A percentile compares a stretch with the other conserved stretches of the same genome.
These are phyloP conservation scores for Penicillium capsulatum DNA, from an alignment of 2,329 filamentous ascomycete species.

Conservation along the genomic window DNA sequence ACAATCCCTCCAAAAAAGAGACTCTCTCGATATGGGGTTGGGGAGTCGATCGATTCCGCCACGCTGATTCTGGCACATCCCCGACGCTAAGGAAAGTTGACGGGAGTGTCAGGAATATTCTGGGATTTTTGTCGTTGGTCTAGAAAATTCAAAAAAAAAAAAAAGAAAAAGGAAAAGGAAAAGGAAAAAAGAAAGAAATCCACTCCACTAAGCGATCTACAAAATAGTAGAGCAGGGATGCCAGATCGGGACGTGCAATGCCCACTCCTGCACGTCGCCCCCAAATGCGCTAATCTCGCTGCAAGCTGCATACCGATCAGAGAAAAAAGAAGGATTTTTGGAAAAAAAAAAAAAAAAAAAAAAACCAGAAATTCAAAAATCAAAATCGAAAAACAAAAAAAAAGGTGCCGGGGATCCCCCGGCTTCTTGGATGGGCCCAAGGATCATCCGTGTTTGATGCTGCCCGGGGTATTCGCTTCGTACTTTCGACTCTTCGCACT, in stretches of 20 bases:
- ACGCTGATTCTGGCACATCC: constrained; percentile 7
- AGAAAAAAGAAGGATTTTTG: too few relatives aligned
- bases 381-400: background rate
- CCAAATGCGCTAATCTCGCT: constrained; percentile 5
- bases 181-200: too few relatives aligned
- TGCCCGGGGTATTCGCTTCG: constrained; percentile 2
- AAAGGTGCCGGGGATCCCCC: constrained; percentile 14
- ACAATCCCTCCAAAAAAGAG: too few relatives aligned
- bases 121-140: too few relatives aligned
- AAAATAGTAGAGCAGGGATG: constrained; percentile 15
- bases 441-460: constrained; percentile 20
- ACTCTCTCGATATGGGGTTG: background rate
- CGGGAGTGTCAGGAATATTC: constrained; percentile 8
- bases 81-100: constrained; percentile 7
- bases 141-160: too few relatives aligned
- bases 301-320: background rate
- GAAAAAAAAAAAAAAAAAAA: background rate
- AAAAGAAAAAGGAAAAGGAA: constrained; percentile 1
- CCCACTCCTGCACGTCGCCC: too few relatives aligned
- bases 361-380: background rate
- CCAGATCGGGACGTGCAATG: constrained; percentile 11
- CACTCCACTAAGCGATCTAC: constrained; percentile 1
- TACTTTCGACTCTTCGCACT: constrained; percentile 7
- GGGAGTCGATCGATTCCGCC: constrained; percentile 19
- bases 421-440: constrained; percentile 13